Percentiles rank a stretch among this genome's conserved stretches.
Evolutionary conservation across 345 rosid genomes (phyloP).

Genomic region (Moringa oleifera): DNA sequence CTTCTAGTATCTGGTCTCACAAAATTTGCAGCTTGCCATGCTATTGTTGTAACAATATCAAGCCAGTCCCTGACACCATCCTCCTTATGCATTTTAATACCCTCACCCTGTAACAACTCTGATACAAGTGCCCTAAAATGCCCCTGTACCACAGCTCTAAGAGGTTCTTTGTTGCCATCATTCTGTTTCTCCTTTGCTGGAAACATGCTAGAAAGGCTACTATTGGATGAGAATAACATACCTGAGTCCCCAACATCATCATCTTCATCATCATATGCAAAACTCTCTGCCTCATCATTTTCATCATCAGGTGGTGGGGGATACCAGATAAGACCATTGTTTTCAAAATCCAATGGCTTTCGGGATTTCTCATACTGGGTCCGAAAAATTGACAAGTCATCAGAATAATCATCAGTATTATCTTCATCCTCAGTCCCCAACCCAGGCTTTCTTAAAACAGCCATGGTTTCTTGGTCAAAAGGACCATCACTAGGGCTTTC

Average conservation of each 20-base stretch:
- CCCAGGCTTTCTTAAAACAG: constrained; percentile 49
- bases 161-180: constrained; percentile 67
- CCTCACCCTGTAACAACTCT: constrained; percentile 77
- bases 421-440: constrained; percentile 39
- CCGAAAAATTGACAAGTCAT: constrained; percentile 26
- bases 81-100: constrained; percentile 44
- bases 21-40: constrained; percentile 95
- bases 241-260: constrained; percentile 80
- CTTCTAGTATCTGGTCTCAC: constrained; percentile 95
- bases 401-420: constrained; percentile 43
- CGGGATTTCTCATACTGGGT: constrained; percentile 37
- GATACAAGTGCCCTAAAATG: constrained; percentile 98
- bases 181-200: constrained; percentile 61
- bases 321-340: constrained; percentile 76
- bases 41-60: constrained; percentile 66
- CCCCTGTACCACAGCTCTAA: constrained; percentile 64
- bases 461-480: constrained; percentile 48
- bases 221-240: constrained; percentile 61
- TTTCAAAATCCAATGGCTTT: constrained; percentile 78
- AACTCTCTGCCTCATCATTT: constrained; percentile 72
- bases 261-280: constrained; percentile 77
- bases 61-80: constrained; percentile 65
- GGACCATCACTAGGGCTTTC: constrained; percentile 50
- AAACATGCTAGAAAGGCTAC: constrained; percentile 64
- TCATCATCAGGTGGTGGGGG: constrained; percentile 91